These are phyloP conservation scores for Amanita subjunquillea DNA, from an alignment of 768 basidiomycete species.

Conservation along the genomic window DNA sequence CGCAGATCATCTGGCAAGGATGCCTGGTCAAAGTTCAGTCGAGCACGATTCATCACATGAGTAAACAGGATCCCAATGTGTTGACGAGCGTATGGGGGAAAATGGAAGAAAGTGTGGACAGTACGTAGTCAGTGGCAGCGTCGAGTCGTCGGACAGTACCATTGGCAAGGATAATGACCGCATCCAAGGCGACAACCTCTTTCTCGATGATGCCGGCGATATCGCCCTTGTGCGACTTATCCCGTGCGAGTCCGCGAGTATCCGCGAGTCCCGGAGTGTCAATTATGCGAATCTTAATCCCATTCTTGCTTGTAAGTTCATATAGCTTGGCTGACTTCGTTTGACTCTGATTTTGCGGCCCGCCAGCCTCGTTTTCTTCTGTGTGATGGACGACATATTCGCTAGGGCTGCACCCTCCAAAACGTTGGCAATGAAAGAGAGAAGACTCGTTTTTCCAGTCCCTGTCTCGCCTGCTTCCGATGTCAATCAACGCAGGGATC, in stretches of 20 bases:
- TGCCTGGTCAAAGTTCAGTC: conserved; percentile 13
- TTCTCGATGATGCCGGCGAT: conserved; percentile 15
- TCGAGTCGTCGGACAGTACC: conserved; percentile 14
- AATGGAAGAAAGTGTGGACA: conserved; percentile 12
- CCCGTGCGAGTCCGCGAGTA: conserved; percentile 16
- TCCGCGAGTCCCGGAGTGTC: conserved; percentile 20
- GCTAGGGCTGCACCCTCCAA: conserved; percentile 2
- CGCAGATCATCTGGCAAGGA: conserved; percentile 9
- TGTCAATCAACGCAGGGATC: not conserved
- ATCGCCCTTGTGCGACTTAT: conserved; percentile 13
- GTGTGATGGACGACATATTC: conserved; percentile 3
- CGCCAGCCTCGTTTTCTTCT: conserved; percentile 7
- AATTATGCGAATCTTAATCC: conserved; percentile 12
- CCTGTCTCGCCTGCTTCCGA: conserved; percentile 10
- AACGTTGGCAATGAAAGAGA: conserved; percentile 10
- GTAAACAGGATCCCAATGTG: conserved; percentile 19
- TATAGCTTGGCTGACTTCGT: conserved; percentile 9
- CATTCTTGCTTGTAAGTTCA: conserved; percentile 5
- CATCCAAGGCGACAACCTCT: conserved; percentile 12
- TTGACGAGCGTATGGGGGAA: conserved; percentile 15
- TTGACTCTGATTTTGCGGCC: conserved; percentile 6
- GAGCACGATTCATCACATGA: conserved; percentile 10
- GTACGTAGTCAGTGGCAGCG: conserved; percentile 15
- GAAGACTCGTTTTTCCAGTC: conserved; percentile 10
- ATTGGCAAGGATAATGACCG: conserved; percentile 18